Percentiles rank a stretch among this genome's conserved stretches.
These are phyloP conservation scores for Pyrus hybrid DNA, from an alignment of 331 rosid species.

Conservation along the genomic window DNA sequence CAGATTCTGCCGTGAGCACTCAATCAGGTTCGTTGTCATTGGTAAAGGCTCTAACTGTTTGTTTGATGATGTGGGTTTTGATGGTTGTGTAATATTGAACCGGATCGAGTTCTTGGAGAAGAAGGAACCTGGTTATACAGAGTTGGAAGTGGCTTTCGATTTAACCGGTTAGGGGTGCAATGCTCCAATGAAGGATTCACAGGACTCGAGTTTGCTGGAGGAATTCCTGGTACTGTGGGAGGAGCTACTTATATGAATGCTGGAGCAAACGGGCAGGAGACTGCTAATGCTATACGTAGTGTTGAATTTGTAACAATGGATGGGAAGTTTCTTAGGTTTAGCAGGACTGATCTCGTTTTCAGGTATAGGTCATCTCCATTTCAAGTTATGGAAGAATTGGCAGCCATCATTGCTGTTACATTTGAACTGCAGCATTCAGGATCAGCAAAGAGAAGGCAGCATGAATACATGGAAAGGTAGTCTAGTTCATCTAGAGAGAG, in stretches of 20 bases:
- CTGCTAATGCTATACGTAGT: slow-evolving; percentile 15
- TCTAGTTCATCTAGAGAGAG: background rate
- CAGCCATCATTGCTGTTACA: slow-evolving; percentile 21
- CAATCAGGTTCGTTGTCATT: slow-evolving; percentile 11
- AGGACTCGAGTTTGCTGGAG: slow-evolving; percentile 31
- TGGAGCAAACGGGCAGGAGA: slow-evolving; percentile 33
- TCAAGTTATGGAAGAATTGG: slow-evolving; percentile 23
- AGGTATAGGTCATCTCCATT: slow-evolving; percentile 25
- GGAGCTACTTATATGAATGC: slow-evolving; percentile 31
- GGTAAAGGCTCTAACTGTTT: slow-evolving; percentile 34
- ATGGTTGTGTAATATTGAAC: slow-evolving; percentile 28
- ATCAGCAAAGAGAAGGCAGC: slow-evolving; percentile 9
- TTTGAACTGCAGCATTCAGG: slow-evolving; percentile 15
- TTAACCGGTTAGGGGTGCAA: slow-evolving; percentile 12
- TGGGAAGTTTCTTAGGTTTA: slow-evolving; percentile 8
- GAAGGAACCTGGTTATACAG: slow-evolving; percentile 14
- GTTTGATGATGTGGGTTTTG: slow-evolving; percentile 26
- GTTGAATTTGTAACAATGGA: slow-evolving; percentile 14
- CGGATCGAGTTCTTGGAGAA: slow-evolving; percentile 25
- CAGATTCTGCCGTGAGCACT: slow-evolving; percentile 24
- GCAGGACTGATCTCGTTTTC: slow-evolving; percentile 10
- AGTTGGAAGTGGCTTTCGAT: slow-evolving; percentile 31
- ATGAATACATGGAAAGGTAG: slow-evolving; percentile 19
- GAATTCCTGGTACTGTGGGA: slow-evolving; percentile 33
- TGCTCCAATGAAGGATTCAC: slow-evolving; percentile 28